Percentiles rank a stretch among this genome's conserved stretches.
These are phyloP conservation scores for Globisporangium nodosum DNA, from an alignment of 352 stramenopile species.

Conservation along the genomic window DNA sequence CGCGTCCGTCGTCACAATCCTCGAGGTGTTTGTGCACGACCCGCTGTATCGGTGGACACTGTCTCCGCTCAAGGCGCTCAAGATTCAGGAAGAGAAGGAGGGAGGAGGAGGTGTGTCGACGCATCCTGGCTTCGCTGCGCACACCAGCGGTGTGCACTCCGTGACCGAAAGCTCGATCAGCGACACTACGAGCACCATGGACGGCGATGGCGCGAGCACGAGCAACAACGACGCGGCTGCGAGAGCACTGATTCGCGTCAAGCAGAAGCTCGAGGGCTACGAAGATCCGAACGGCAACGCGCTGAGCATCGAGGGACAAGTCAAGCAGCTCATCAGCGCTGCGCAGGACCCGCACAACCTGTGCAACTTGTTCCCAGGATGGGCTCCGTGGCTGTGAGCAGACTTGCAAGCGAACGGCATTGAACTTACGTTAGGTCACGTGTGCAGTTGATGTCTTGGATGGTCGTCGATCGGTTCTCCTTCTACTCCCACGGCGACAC, in stretches of 20 bases:
- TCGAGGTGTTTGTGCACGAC: slow-evolving; percentile 98
- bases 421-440: too few species aligned
- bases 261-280: slow-evolving; percentile 98
- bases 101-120: slow-evolving; percentile 5
- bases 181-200: background rate
- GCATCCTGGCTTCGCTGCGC: background rate
- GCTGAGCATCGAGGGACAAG: slow-evolving; percentile 97
- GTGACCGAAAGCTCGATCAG: background rate
- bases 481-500: slow-evolving; percentile 19
- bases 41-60: slow-evolving; percentile 98
- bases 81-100: slow-evolving; percentile 67
- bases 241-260: slow-evolving; percentile 93
- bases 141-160: background rate
- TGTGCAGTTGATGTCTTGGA: too few species aligned
- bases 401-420: background rate
- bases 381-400: slow-evolving; percentile 92
- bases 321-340: slow-evolving; percentile 97
- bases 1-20: slow-evolving; percentile 95
- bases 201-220: background rate
- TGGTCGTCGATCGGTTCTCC: too few species aligned
- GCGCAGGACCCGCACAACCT: slow-evolving; percentile 95
- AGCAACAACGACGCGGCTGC: slow-evolving; percentile 85
- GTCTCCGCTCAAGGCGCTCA: slow-evolving; percentile 85
- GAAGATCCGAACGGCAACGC: slow-evolving; percentile 95
- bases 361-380: slow-evolving; percentile 93